Evolutionary conservation across 2,329 filamentous ascomycete species (phyloP).

Genomic region (Helotiales sp.): DNA sequence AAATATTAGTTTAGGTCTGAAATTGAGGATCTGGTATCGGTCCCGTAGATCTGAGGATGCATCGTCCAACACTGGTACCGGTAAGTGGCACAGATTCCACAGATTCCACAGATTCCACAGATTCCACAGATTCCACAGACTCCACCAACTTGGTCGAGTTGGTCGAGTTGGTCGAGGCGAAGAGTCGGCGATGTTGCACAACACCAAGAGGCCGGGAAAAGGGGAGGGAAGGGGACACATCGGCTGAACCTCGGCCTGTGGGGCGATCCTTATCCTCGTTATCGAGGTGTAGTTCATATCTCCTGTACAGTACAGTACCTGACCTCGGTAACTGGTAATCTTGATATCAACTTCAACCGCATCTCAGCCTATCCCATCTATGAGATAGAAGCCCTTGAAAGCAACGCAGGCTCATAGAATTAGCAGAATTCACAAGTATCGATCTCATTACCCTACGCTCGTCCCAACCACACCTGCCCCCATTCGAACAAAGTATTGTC

Average conservation of each 20-base stretch:
- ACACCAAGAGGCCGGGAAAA: neutral
- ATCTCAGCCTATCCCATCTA: neutral
- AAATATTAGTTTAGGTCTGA: too few relatives aligned
- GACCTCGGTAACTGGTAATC: too few relatives aligned
- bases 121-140: too few relatives aligned
- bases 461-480: too few relatives aligned
- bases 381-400: neutral
- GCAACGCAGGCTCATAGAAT: too few relatives aligned
- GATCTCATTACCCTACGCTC: too few relatives aligned
- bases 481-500: neutral
- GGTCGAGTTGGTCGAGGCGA: neutral
- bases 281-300: neutral
- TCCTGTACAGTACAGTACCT: neutral
- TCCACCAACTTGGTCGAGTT: neutral
- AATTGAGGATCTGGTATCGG: neutral
- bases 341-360: neutral
- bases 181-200: neutral
- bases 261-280: neutral
- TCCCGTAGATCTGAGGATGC: neutral
- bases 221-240: neutral
- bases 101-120: too few relatives aligned
- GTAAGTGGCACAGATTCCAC: neutral
- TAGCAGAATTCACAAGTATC: too few relatives aligned
- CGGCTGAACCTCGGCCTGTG: neutral
- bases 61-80: neutral